Evolutionary conservation across 768 basidiomycete genomes (phyloP).

Genomic region (Russula earlei): DNA sequence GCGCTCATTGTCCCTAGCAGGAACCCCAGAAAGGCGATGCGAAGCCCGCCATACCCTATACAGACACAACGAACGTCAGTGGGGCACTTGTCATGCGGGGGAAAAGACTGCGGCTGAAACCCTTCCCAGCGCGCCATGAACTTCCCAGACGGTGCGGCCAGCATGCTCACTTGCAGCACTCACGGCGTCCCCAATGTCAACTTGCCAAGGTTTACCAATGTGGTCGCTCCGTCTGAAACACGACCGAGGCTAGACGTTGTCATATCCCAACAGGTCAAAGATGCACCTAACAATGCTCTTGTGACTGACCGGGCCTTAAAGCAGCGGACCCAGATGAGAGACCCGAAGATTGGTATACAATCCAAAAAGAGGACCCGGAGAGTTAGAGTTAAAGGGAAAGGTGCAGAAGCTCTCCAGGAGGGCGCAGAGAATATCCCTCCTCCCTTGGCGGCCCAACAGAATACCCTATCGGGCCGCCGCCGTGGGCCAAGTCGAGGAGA

Average conservation of each 20-base stretch:
- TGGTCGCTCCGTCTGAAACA: not conserved
- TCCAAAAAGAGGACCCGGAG: not conserved
- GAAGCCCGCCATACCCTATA: not conserved
- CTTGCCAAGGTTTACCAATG: not conserved
- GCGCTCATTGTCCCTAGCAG: constrained; percentile 1
- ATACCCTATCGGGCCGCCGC: not conserved
- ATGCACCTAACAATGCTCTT: not conserved
- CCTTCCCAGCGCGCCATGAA: constrained; percentile 1
- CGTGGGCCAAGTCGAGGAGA: not conserved
- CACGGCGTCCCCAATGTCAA: not conserved
- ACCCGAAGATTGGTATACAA: not conserved
- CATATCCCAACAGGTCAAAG: not conserved
- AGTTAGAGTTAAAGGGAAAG: not conserved
- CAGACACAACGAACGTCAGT: constrained; percentile 11
- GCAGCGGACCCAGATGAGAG: not conserved
- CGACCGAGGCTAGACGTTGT: not conserved
- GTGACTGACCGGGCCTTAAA: not conserved
- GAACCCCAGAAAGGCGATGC: not conserved
- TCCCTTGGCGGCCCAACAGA: not conserved
- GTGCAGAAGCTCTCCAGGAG: not conserved
- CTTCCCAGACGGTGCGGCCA: not conserved
- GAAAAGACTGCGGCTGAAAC: not conserved
- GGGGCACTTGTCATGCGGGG: not conserved
- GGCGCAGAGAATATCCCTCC: constrained; percentile 12
- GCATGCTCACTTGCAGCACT: not conserved